phyloP scores from a whole-genome alignment of 257 asterid species.

The Cruciata laevipes region DNA sequence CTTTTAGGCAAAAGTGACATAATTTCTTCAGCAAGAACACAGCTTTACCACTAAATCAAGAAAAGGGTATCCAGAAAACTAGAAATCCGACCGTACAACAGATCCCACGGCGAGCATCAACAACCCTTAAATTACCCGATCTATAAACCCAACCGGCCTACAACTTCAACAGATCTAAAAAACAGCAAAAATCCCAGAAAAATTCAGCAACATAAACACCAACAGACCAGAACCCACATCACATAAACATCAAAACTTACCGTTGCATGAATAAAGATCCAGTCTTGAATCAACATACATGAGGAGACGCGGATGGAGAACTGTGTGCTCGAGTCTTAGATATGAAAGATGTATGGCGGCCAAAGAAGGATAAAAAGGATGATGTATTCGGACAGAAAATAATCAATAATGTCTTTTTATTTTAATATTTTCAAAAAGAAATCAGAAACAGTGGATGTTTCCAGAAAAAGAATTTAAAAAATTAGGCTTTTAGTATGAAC shows the following conservation, averaged over 20 bases:
- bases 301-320: neutral
- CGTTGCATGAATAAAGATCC: constrained; percentile 18
- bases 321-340: constrained; percentile 3
- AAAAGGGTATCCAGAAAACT: neutral
- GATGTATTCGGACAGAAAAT: constrained; percentile 17
- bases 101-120: constrained; percentile 1
- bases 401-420: neutral
- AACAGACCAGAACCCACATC: constrained; percentile 8
- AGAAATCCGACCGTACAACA: constrained; percentile 2
- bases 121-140: constrained; percentile 10
- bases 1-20: constrained; percentile 57
- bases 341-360: constrained; percentile 21
- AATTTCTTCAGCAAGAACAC: constrained; percentile 19
- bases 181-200: constrained; percentile 4
- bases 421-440: neutral
- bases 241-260: constrained; percentile 1
- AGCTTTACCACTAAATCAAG: neutral
- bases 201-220: constrained; percentile 5
- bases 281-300: constrained; percentile 11
- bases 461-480: neutral
- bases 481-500: constrained; percentile 8
- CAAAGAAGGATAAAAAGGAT: constrained; percentile 13
- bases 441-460: neutral
- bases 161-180: constrained; percentile 36
- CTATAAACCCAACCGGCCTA: constrained; percentile 10